Percentiles rank a stretch among this genome's conserved stretches.
Evolutionary conservation across 306 rosid genomes (phyloP).

Genomic region (Rosa lucieae): DNA sequence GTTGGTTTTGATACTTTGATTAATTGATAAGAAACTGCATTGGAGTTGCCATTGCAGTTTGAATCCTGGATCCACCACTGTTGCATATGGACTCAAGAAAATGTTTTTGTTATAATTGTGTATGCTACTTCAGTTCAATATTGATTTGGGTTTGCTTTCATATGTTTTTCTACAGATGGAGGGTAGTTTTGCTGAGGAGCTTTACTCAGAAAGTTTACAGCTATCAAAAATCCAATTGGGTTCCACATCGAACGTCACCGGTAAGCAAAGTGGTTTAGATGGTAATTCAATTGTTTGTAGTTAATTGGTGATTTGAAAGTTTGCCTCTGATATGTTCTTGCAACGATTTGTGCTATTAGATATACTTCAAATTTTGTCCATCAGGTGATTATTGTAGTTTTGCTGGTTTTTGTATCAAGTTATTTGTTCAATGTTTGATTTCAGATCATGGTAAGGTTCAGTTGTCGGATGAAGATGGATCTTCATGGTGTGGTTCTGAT

Average conservation of each 20-base stretch:
- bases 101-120: too few species aligned
- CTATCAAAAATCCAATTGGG: conserved; percentile 44
- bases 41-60: too few species aligned
- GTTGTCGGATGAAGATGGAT: conserved; percentile 35
- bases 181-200: conserved; percentile 63
- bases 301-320: background rate
- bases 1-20: too few species aligned
- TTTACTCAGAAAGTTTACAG: conserved; percentile 63
- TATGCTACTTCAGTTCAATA: background rate
- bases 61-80: too few species aligned
- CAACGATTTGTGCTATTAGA: background rate
- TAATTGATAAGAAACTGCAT: too few species aligned
- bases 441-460: conserved; percentile 47
- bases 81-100: too few species aligned
- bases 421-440: conserved; percentile 14
- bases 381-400: background rate
- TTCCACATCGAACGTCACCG: conserved; percentile 16
- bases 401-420: conserved; percentile 9
- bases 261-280: conserved; percentile 23
- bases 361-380: background rate
- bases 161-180: conserved; percentile 53
- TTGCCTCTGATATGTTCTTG: background rate
- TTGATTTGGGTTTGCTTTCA: background rate
- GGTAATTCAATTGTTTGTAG: conserved; percentile 30
- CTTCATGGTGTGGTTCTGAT: conserved; percentile 47